Evolutionary conservation across 805 yeast species (phyloP), one percentile per base, ranked within the genome.

Genomic region (Kuraishia ogatae): DNA sequence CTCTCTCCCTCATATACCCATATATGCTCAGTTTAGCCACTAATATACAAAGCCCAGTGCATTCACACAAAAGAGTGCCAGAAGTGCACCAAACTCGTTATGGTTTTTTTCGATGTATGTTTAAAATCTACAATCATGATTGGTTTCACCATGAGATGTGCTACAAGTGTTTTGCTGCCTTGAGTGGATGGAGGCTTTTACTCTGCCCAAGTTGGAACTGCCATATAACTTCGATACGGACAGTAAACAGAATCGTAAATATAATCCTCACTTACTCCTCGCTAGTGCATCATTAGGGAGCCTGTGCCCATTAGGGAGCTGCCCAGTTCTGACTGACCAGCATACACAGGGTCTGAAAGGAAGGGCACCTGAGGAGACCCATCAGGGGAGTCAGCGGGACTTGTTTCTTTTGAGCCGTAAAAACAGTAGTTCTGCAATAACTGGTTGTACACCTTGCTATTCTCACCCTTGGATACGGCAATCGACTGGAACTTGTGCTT

Each of bases 351-450:
- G 13, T 47, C 49, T 11, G 49, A 22, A 10, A 47, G 24, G 19
- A 13, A 19, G 5, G 24, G 22, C 10, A 39, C 7, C n/a, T 28
- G 22, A 22, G 54, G 54, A 2, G 56, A 54, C 17, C 52, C 52
- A 29, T 43, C 39, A 17, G 56, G 56, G n/a, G 56, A 43, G n/a
- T 35, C 35, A 47, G 49, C 49, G 5, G 49, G 24, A n/a, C 49
- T 47, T 6, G 19, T 6, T 47, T 49, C 51, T 19, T 62, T 53
- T 15, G 69, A 60, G 15, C 66, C 67, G 53, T 58, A 67, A 53
- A 67, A 67, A 53, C 71, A 67, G 56, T 63, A 66, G 53, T 64
- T 65, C 52, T 67, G 63, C 50, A 67, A 17, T 6, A 56, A 22
- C 48, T 56, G 52, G 48, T 56, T 29, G 51, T 56, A 56, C 21